Base-by-base conservation (phyloP, 139 green algal species). In the Edaphochlamys debaryana region DNA sequence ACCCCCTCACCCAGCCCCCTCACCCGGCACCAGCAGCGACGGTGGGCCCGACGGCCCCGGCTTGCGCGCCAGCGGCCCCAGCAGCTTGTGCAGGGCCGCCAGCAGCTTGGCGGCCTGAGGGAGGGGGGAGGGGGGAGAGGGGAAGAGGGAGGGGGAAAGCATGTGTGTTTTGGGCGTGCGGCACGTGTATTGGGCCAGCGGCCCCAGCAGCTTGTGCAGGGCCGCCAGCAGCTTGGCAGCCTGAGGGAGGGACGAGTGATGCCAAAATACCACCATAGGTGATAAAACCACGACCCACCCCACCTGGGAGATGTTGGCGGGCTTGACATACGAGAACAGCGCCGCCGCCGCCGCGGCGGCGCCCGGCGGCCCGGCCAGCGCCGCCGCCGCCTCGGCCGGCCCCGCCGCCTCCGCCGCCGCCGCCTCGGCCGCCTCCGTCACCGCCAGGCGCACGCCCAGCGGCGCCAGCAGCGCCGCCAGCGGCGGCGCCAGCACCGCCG, bases 131-230 rank as follows among this genome's bases (percentile, higher is more conserved):
- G n/a, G n/a, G n/a, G n/a, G n/a, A n/a, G n/a, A n/a, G n/a, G n/a
- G n/a, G n/a, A n/a, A n/a, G n/a, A n/a, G n/a, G n/a, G n/a, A n/a
- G n/a, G n/a, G n/a, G n/a, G n/a, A n/a, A n/a, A n/a, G n/a, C n/a
- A n/a, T n/a, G n/a, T n/a, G n/a, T n/a, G n/a, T n/a, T n/a, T n/a
- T n/a, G n/a, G n/a, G n/a, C n/a, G n/a, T n/a, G n/a, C n/a, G n/a
- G n/a, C n/a, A n/a, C n/a, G n/a, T n/a, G n/a, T n/a, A n/a, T n/a
- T n/a, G 66, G 0, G 37, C 74, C 60, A 70, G 60, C 38, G 75
- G 60, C n/a, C 75, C 58, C 40, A 71, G 32, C 75, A 81, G 40
- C 60, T 71, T 81, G 75, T 81, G 75, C 60, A 83, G 77, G 22
- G 77, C 77, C 27, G 60, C 38, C 30, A 67, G n/a, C 45, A 83